These are phyloP conservation scores for Pulveroboletus sp. DNA, from an alignment of 768 basidiomycete species.

Conservation along the genomic window DNA sequence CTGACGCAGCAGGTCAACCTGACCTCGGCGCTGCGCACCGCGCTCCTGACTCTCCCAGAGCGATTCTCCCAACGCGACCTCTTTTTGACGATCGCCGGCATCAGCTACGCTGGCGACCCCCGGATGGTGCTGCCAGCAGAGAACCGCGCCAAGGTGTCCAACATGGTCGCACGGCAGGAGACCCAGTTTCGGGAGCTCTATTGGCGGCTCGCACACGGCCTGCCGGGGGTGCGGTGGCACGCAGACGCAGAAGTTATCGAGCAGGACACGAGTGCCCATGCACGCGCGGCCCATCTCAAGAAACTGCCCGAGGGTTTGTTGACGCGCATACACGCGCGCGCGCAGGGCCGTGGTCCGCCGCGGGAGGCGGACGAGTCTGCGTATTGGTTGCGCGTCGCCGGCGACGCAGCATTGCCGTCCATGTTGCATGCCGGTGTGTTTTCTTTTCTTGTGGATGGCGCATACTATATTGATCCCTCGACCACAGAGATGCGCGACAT, in stretches of 20 bases:
- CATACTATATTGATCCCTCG: not conserved
- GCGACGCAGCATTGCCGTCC: slow-evolving; percentile 51
- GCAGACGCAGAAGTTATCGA: slow-evolving; percentile 46
- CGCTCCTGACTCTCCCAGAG: slow-evolving; percentile 81
- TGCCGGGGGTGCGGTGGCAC: slow-evolving; percentile 80
- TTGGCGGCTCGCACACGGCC: slow-evolving; percentile 66
- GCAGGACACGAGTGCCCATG: slow-evolving; percentile 71
- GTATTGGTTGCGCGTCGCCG: slow-evolving; percentile 72
- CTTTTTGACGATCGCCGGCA: slow-evolving; percentile 79
- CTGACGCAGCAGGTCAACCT: slow-evolving; percentile 94
- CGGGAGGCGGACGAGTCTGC: slow-evolving; percentile 65
- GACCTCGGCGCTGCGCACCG: slow-evolving; percentile 83
- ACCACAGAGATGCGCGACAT: slow-evolving; percentile 68
- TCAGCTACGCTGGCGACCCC: slow-evolving; percentile 87
- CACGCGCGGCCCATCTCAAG: slow-evolving; percentile 67
- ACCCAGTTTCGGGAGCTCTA: slow-evolving; percentile 88
- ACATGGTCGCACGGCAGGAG: slow-evolving; percentile 82
- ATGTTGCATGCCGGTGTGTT: slow-evolving; percentile 53
- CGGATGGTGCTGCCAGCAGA: slow-evolving; percentile 94
- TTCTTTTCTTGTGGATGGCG: not conserved
- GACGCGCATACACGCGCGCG: slow-evolving; percentile 43
- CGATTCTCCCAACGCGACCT: slow-evolving; percentile 78
- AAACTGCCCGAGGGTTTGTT: slow-evolving; percentile 75
- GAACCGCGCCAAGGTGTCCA: slow-evolving; percentile 90
- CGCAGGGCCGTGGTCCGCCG: slow-evolving; percentile 30